These are phyloP conservation scores for Schrenkiella parvula DNA, from an alignment of 345 rosid species.

Conservation along the genomic window DNA sequence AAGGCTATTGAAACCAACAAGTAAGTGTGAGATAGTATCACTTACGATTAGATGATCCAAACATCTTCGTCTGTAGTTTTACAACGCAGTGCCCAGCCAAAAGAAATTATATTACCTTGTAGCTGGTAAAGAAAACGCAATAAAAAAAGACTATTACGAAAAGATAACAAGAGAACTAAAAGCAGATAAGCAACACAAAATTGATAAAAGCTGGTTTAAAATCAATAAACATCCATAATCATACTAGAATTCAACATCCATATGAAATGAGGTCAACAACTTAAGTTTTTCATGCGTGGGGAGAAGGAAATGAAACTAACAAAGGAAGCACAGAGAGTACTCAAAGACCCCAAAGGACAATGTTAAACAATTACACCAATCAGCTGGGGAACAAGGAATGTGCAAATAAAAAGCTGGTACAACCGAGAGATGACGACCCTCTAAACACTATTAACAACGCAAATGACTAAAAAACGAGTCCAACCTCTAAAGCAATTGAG, in stretches of 20 bases:
- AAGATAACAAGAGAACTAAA: not conserved
- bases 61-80: slow-evolving; percentile 42
- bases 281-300: not conserved
- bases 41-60: slow-evolving; percentile 57
- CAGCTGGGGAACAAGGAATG: not conserved
- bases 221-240: not conserved
- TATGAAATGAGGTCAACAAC: not conserved
- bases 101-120: not conserved
- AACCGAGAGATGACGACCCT: not conserved
- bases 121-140: not conserved
- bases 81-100: slow-evolving; percentile 12
- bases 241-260: not conserved
- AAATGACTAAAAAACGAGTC: not conserved
- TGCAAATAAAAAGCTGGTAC: not conserved
- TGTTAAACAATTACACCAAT: not conserved
- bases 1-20: not conserved
- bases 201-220: not conserved
- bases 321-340: not conserved
- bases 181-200: not conserved
- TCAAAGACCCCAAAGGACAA: not conserved
- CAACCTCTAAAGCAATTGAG: not conserved
- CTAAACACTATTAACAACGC: not conserved
- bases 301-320: not conserved
- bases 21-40: not conserved
- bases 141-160: not conserved